phyloP scores from a whole-genome alignment of 345 rosid species.

The Nasturtium officinale region DNA sequence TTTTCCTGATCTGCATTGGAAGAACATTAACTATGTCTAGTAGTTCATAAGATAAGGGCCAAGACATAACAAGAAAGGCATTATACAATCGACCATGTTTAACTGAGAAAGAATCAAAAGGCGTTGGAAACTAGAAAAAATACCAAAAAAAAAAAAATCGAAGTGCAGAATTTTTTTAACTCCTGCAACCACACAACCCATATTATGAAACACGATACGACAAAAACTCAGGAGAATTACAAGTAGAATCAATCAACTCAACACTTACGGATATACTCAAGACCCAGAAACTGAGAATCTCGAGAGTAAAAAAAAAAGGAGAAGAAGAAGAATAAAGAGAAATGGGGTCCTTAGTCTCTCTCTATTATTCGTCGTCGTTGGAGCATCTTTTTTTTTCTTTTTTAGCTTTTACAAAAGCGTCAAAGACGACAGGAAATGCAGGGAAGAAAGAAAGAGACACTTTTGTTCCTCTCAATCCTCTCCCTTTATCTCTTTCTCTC shows the following conservation, averaged over 20 bases:
- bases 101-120: background rate
- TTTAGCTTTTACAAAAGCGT: conserved; percentile 45
- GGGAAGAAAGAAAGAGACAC: conserved; percentile 31
- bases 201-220: conserved; percentile 35
- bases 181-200: conserved; percentile 24
- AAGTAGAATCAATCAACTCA: conserved; percentile 26
- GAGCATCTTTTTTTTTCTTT: conserved; percentile 29
- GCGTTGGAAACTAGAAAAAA: background rate
- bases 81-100: background rate
- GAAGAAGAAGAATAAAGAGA: conserved; percentile 38
- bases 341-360: conserved; percentile 28
- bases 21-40: background rate
- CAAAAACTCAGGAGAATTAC: conserved; percentile 39
- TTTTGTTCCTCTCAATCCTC: conserved; percentile 23
- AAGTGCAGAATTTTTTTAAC: background rate
- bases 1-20: background rate
- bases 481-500: background rate
- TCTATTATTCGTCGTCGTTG: conserved; percentile 42
- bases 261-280: conserved; percentile 34
- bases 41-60: background rate
- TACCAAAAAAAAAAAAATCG: too few relatives aligned
- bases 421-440: conserved; percentile 42
- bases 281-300: conserved; percentile 30
- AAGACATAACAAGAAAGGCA: conserved; percentile 9
- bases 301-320: conserved; percentile 22